These are phyloP conservation scores for Larix kaempferi DNA, from an alignment of 75 land plant species.

Conservation along the genomic window DNA sequence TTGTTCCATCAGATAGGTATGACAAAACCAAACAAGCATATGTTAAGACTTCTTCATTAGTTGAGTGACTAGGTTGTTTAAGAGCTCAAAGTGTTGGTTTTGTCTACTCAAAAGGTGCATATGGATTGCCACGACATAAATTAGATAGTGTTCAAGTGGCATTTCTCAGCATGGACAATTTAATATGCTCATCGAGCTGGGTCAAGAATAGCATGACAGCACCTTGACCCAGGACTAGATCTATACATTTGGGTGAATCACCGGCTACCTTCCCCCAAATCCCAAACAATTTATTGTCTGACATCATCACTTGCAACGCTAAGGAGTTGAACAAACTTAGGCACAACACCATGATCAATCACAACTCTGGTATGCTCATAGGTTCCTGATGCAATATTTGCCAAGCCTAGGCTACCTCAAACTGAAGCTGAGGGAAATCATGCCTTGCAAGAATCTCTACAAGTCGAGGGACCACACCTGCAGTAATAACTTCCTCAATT, in stretches of 20 bases:
- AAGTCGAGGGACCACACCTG: constrained; percentile 82
- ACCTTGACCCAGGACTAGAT: constrained; percentile 64
- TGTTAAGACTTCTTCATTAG: constrained; percentile 62
- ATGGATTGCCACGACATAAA: constrained; percentile 88
- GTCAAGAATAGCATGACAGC: constrained; percentile 67
- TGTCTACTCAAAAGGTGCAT: constrained; percentile 77
- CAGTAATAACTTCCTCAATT: constrained; percentile 80
- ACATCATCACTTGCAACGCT: constrained; percentile 57
- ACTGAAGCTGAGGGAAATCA: constrained; percentile 80
- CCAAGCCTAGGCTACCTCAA: constrained; percentile 84
- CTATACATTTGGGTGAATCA: constrained; percentile 70
- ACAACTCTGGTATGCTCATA: constrained; percentile 68
- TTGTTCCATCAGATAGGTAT: constrained; percentile 79
- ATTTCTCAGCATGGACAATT: constrained; percentile 85
- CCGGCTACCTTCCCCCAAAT: constrained; percentile 84
- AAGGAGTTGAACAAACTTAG: constrained; percentile 48
- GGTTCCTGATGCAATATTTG: constrained; percentile 77
- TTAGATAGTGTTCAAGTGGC: constrained; percentile 90
- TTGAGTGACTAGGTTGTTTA: constrained; percentile 51
- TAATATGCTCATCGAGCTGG: constrained; percentile 66
- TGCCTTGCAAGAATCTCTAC: constrained; percentile 71
- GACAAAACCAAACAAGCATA: constrained; percentile 61
- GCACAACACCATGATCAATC: constrained; percentile 55
- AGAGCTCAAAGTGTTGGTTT: constrained; percentile 69
- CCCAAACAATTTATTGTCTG: constrained; percentile 77